Conservation (phyloP, 1,284 basidiomycete species). For the Cutaneotrichosporon sp. region DNA sequence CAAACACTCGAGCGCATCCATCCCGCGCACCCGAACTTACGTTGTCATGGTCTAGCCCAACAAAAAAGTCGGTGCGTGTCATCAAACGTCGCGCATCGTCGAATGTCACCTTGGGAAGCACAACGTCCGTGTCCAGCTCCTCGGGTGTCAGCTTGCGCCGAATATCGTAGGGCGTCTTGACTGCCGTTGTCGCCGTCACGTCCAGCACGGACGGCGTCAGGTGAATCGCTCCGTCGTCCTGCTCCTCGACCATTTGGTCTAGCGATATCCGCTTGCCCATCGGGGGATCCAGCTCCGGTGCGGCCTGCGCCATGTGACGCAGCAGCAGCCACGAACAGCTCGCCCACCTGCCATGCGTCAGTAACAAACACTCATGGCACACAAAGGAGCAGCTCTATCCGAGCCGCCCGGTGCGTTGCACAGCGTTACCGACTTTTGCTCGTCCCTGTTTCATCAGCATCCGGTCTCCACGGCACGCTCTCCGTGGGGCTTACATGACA, state of each 20-base stretch:
- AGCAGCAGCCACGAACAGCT: slow-evolving; percentile 71
- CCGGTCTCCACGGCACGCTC: not conserved
- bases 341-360: slow-evolving; percentile 16
- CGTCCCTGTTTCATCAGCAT: slow-evolving; percentile 30
- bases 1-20: not conserved
- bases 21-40: slow-evolving; percentile 25
- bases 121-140: slow-evolving; percentile 26
- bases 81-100: slow-evolving; percentile 57
- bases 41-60: slow-evolving; percentile 50
- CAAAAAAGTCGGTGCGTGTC: slow-evolving; percentile 75
- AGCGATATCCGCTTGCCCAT: not conserved
- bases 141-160: slow-evolving; percentile 6
- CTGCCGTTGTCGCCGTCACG: not conserved
- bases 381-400: not conserved
- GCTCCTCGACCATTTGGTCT: not conserved
- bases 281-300: slow-evolving; percentile 4
- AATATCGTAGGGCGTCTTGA: not conserved
- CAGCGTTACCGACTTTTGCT: slow-evolving; percentile 58
- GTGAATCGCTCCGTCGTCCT: slow-evolving; percentile 4
- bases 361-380: not conserved
- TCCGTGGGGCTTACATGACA: slow-evolving; percentile 56
- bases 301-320: slow-evolving; percentile 57
- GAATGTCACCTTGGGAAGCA: slow-evolving; percentile 39
- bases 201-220: slow-evolving; percentile 10
- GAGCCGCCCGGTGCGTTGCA: not conserved